Conservation (phyloP, 176 grass and related monocot genomes). For the Typha latifolia region DNA sequence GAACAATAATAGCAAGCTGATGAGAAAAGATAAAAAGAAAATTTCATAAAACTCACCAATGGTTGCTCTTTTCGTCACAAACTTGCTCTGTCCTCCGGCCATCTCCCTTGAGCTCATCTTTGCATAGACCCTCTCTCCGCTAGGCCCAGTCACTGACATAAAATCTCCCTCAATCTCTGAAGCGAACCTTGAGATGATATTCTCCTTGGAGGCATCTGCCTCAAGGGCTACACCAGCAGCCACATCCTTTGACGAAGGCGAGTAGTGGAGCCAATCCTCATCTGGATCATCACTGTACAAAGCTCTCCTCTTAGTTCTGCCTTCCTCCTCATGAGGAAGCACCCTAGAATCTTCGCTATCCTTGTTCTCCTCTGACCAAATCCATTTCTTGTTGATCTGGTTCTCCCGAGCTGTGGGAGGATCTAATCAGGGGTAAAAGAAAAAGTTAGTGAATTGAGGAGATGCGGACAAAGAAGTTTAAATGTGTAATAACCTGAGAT, state of each 20-base stretch:
- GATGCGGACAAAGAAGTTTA: not conserved
- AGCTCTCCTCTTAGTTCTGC: constrained; percentile 34
- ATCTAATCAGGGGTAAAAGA: too few relatives aligned
- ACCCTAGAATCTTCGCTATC: constrained; percentile 12
- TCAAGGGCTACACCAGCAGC: constrained; percentile 11
- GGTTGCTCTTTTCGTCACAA: constrained; percentile 6
- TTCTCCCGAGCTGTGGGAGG: not conserved
- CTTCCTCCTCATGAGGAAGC: constrained; percentile 15
- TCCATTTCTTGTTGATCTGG: constrained; percentile 1
- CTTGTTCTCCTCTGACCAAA: constrained; percentile 9
- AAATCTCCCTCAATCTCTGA: constrained; percentile 66
- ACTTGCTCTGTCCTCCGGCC: not conserved
- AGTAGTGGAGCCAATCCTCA: constrained; percentile 35
- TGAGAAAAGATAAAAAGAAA: not conserved
- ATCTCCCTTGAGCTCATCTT: constrained; percentile 28
- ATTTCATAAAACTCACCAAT: too few relatives aligned
- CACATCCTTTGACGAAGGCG: constrained; percentile 24
- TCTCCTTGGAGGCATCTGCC: constrained; percentile 30
- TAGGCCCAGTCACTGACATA: constrained; percentile 61
- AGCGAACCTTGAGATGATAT: constrained; percentile 55
- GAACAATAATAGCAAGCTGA: not conserved
- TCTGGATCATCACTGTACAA: constrained; percentile 10
- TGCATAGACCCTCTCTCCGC: constrained; percentile 69
- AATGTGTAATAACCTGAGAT: not conserved
- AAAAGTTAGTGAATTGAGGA: not conserved